Percentiles rank a stretch among this genome's conserved stretches.
Conservation (phyloP, 2,329 filamentous ascomycete genomes). For the Verticillium zaregamsianum region DNA sequence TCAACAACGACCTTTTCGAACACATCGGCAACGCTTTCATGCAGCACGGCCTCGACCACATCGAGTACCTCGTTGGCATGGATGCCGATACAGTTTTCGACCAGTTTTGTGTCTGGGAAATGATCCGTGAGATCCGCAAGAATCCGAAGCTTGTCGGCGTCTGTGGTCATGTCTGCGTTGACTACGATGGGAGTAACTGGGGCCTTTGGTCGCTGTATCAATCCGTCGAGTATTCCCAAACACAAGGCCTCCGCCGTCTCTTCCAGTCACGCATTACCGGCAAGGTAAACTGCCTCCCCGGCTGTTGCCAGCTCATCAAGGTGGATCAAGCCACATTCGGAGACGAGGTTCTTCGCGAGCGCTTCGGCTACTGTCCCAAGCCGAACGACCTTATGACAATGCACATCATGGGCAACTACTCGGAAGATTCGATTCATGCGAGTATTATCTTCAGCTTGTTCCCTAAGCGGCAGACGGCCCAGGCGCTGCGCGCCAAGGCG, state of each 20-base stretch:
- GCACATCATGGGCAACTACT: constrained; percentile 44
- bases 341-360: constrained; percentile 38
- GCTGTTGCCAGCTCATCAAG: constrained; percentile 45
- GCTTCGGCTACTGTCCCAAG: constrained; percentile 44
- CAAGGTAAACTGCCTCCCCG: constrained; percentile 44
- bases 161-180: constrained; percentile 43
- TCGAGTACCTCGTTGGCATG: constrained; percentile 42
- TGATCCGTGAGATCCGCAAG: constrained; percentile 37
- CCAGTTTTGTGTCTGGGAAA: constrained; percentile 36
- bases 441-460: constrained; percentile 42
- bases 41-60: constrained; percentile 30
- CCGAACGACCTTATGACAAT: constrained; percentile 44
- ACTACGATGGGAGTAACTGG: constrained; percentile 37
- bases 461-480: constrained; percentile 37
- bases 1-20: constrained; percentile 38
- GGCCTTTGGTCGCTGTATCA: constrained; percentile 42
- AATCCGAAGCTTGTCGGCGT: constrained; percentile 40
- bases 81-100: constrained; percentile 45
- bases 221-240: constrained; percentile 43
- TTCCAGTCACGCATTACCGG: constrained; percentile 45
- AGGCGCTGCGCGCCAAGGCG: constrained; percentile 41
- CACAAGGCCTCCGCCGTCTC: constrained; percentile 41
- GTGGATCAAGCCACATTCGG: constrained; percentile 45
- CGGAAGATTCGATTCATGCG: constrained; percentile 45
- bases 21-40: constrained; percentile 33